Evolutionary conservation across 148 eudicot species (phyloP).

Genomic region (Selenicereus undatus): DNA sequence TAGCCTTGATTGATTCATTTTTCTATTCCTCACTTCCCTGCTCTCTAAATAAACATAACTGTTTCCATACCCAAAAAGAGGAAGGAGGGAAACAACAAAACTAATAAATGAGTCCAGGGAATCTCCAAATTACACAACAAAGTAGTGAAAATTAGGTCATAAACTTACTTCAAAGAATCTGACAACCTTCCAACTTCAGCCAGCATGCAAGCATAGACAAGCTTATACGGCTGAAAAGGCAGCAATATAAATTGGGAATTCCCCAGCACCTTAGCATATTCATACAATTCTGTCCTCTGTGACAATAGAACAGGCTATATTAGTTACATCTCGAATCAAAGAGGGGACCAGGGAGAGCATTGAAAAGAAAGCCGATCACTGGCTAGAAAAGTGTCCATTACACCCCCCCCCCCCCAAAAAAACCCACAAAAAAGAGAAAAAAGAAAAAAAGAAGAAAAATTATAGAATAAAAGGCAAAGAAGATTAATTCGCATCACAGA

Average conservation of each 20-base stretch:
- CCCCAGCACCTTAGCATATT: slow-evolving; percentile 80
- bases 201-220: slow-evolving; percentile 77
- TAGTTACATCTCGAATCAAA: slow-evolving; percentile 2
- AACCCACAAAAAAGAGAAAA: background rate
- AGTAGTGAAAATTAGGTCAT: background rate
- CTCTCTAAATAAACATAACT: background rate
- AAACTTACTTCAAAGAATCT: slow-evolving; percentile 76
- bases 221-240: slow-evolving; percentile 85
- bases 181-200: slow-evolving; percentile 88
- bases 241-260: slow-evolving; percentile 74
- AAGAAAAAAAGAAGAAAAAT: no score
- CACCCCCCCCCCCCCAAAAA: background rate
- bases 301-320: slow-evolving; percentile 17
- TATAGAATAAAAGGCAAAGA: no score
- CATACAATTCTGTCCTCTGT: slow-evolving; percentile 89
- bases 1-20: slow-evolving; percentile 1
- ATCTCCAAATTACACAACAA: background rate
- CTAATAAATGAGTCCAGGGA: background rate
- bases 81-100: no score
- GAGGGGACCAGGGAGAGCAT: background rate
- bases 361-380: background rate
- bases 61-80: background rate
- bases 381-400: background rate
- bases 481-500: no score
- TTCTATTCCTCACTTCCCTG: background rate